These are phyloP conservation scores for Cladophialophora bantiana DNA, from an alignment of 2,329 filamentous ascomycete genomes.

Conservation along the genomic window DNA sequence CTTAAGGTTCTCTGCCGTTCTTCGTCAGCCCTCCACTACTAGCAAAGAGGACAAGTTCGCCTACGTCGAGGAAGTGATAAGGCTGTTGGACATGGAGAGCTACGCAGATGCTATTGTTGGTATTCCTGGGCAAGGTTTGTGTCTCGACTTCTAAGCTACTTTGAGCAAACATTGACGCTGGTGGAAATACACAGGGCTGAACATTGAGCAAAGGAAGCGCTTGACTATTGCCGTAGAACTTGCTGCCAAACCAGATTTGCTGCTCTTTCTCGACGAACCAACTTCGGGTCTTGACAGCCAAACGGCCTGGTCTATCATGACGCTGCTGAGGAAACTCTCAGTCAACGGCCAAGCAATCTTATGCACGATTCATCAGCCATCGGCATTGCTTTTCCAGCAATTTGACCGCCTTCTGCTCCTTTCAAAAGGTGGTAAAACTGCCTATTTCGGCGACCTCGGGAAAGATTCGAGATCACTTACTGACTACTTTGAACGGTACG, in stretches of 20 bases:
- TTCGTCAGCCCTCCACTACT: constrained; percentile 78
- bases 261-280: constrained; percentile 76
- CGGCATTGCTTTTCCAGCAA: constrained; percentile 59
- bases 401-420: constrained; percentile 80
- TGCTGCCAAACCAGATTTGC: constrained; percentile 69
- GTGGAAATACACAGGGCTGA: constrained; percentile 60
- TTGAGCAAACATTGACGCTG: neutral
- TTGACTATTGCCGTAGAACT: constrained; percentile 92
- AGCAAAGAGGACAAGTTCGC: constrained; percentile 78
- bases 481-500: constrained; percentile 75
- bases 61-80: constrained; percentile 87
- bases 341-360: constrained; percentile 59
- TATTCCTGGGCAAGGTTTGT: constrained; percentile 66
- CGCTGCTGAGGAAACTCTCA: constrained; percentile 68
- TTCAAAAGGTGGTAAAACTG: constrained; percentile 75
- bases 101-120: constrained; percentile 58
- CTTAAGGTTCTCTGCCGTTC: constrained; percentile 77
- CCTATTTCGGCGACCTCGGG: constrained; percentile 80
- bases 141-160: neutral
- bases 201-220: constrained; percentile 71
- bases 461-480: constrained; percentile 64
- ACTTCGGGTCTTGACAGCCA: constrained; percentile 68
- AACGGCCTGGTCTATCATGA: constrained; percentile 67
- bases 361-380: constrained; percentile 64
- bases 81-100: constrained; percentile 80